Conservation (phyloP, 1,284 basidiomycete genomes). For the Ustilago hordei region DNA sequence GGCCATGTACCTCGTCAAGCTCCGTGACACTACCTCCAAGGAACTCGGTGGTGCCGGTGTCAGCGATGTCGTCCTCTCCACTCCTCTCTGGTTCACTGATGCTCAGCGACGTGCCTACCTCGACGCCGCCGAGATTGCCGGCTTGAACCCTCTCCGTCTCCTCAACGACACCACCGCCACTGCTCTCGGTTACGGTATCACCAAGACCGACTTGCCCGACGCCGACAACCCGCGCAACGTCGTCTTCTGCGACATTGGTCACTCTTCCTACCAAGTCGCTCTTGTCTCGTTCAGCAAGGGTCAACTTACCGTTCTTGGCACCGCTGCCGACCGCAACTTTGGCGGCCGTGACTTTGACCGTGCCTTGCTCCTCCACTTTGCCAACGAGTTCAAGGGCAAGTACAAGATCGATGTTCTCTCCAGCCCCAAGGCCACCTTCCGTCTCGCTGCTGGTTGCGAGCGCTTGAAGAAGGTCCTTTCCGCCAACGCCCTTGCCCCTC, state of each 20-base stretch:
- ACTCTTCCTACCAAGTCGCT: constrained; percentile 69
- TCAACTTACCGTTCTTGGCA: constrained; percentile 68
- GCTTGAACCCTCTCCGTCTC: constrained; percentile 67
- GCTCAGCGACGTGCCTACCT: constrained; percentile 67
- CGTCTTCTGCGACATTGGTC: constrained; percentile 69
- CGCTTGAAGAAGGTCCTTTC: constrained; percentile 69
- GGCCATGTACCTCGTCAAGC: constrained; percentile 68
- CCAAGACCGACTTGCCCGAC: constrained; percentile 69
- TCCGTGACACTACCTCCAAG: constrained; percentile 66
- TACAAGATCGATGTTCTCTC: constrained; percentile 69
- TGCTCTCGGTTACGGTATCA: constrained; percentile 69
- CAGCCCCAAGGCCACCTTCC: constrained; percentile 68
- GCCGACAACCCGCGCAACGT: constrained; percentile 67
- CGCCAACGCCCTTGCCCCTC: constrained; percentile 67
- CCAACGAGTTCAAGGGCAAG: constrained; percentile 68
- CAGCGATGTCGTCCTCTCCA: constrained; percentile 68
- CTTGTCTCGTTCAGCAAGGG: constrained; percentile 69
- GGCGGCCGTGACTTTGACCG: constrained; percentile 69
- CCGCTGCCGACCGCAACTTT: constrained; percentile 67
- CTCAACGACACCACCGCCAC: constrained; percentile 69
- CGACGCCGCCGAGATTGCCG: constrained; percentile 68
- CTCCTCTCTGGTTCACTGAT: constrained; percentile 69
- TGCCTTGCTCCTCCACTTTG: constrained; percentile 68
- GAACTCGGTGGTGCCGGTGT: constrained; percentile 65
- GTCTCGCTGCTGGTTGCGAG: constrained; percentile 67